These are phyloP conservation scores for Spongispora temasekensis DNA, from an alignment of 1,284 basidiomycete species.

Conservation along the genomic window DNA sequence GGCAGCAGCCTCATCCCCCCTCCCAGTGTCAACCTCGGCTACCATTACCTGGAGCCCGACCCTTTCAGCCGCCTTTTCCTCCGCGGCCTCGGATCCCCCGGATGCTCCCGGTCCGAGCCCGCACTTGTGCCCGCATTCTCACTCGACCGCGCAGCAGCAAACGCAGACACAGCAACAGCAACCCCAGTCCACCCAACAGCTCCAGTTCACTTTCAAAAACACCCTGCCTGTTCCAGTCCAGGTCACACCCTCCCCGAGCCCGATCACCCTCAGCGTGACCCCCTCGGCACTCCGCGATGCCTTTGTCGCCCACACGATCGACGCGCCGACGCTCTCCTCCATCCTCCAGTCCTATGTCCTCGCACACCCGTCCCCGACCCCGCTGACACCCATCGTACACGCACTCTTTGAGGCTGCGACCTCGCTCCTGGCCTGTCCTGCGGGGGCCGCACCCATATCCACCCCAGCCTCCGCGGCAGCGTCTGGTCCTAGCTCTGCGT, in stretches of 20 bases:
- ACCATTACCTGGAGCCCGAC: constrained; percentile 35
- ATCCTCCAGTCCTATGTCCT: constrained; percentile 50
- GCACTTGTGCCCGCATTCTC: constrained; percentile 15
- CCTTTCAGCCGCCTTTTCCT: constrained; percentile 30
- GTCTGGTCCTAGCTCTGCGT: constrained; percentile 2
- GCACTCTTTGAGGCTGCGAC: constrained; percentile 51
- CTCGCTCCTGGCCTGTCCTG: constrained; percentile 20
- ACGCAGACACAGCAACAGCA: too few relatives aligned
- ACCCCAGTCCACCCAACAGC: constrained; percentile 28
- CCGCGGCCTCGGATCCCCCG: constrained; percentile 12
- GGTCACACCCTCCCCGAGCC: constrained; percentile 22
- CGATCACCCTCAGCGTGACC: constrained; percentile 39
- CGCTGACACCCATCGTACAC: constrained; percentile 48
- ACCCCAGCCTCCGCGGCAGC: constrained; percentile 21
- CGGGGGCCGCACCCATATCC: constrained; percentile 32
- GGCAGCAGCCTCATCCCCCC: not conserved
- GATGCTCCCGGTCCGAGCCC: constrained; percentile 14
- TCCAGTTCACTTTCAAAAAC: constrained; percentile 40
- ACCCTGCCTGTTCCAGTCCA: constrained; percentile 22
- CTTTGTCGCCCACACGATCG: constrained; percentile 45
- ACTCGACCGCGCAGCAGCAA: constrained; percentile 26
- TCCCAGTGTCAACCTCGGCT: constrained; percentile 13
- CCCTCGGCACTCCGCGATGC: constrained; percentile 47
- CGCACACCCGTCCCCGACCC: constrained; percentile 46
- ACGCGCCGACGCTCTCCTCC: constrained; percentile 47